Percentiles rank a stretch among this genome's conserved stretches.
These are phyloP conservation scores for Pneumocystis oryctolagi DNA, from an alignment of 1,139 yeast species.

Conservation along the genomic window DNA sequence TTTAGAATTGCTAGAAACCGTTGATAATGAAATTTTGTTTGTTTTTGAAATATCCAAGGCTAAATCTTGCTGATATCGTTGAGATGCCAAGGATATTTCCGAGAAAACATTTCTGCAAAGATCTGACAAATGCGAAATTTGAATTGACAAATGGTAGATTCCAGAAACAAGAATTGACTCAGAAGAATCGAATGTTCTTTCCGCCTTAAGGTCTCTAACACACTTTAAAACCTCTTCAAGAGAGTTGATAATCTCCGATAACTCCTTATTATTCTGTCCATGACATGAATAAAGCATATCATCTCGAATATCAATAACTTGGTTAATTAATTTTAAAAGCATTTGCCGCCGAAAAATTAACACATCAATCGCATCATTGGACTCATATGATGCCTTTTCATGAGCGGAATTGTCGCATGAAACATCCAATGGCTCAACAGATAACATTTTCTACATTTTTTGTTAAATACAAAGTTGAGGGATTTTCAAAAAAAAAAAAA, in stretches of 20 bases:
- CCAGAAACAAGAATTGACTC: neutral
- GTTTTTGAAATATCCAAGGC: neutral
- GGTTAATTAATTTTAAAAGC: slow-evolving; percentile 7
- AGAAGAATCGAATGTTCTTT: neutral
- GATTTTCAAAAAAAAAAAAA: neutral
- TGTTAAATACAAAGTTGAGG: neutral
- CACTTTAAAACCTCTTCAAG: neutral
- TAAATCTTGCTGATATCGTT: neutral
- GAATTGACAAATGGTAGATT: neutral
- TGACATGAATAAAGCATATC: neutral
- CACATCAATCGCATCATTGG: neutral
- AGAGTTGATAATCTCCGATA: neutral
- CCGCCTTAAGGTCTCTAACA: neutral
- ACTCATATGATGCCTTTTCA: neutral
- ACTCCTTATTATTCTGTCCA: neutral
- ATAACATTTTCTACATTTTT: neutral
- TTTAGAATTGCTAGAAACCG: neutral
- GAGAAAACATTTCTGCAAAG: neutral
- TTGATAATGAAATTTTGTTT: neutral
- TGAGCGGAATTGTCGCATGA: neutral
- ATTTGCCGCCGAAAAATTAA: slow-evolving; percentile 8
- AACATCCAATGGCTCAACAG: neutral
- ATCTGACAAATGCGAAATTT: neutral
- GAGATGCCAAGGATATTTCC: neutral
- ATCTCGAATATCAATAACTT: slow-evolving; percentile 1